Base-by-base conservation (phyloP, 1,139 yeast species). In the Zygosaccharomyces pseudobailii region DNA sequence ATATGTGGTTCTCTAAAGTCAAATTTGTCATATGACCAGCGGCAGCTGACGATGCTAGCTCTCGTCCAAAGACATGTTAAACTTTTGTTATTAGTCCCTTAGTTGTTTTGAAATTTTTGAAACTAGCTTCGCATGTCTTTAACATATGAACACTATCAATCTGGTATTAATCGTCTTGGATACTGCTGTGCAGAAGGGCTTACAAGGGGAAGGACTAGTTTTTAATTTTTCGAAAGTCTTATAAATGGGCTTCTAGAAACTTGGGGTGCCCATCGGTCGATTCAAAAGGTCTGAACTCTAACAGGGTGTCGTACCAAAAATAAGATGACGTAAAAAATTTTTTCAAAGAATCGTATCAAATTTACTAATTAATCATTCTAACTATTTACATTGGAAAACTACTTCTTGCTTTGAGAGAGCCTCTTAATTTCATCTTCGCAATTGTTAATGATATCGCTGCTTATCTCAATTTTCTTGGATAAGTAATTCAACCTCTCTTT, bases 401-500 rank as follows among this genome's bases (percentile, higher is more conserved):
- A 46, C 19, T 39, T 25, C 21, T 34, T 44, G 23, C 44, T 42
- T 28, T 52, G 41, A 8, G 69, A 59, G 9, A 67, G 47, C 30
- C 57, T 54, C 47, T 68, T 69, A 21, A 71, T 67, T 24, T 62
- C 55, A 1, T 53, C 58, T 51, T 78, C 82, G 46, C 71, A 76
- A 1, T 70, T 67, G 28, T 72, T 58, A 34, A 87, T 75, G 49
- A 71, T 74, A 5, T 65, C 64, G 36, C 80, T 81, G 25, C 84
- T 75, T 0, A 70, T 69, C 19, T 78, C 79, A 53, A 90, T 79
- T 68, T 87, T 87, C 28, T 70, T 72, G 4, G 83, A 75, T 43
- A 90, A 67, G 57, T 84, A 89, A 22, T 76, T 76, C 46, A 85
- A 65, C 59, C 97, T 74, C 21, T 75, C 73, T 51, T 73, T 79